These are phyloP conservation scores for Asclepias syriaca DNA, from an alignment of 257 asterid species.

Conservation along the genomic window DNA sequence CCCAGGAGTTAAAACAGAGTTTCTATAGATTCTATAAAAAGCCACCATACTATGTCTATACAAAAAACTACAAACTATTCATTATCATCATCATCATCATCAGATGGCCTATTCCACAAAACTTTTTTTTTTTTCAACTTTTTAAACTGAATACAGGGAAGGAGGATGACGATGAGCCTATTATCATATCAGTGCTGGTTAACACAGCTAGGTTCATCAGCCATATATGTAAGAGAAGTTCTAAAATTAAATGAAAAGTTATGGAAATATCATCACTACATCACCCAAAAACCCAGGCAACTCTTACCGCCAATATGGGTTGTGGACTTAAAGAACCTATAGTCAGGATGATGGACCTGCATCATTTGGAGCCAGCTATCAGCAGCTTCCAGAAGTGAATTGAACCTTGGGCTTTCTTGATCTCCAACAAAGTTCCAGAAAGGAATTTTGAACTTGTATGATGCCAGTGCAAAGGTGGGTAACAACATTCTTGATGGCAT, in stretches of 20 bases:
- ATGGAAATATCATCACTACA: background rate
- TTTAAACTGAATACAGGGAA: background rate
- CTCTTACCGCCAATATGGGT: background rate
- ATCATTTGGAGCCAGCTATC: slow-evolving; percentile 67
- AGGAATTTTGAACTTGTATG: slow-evolving; percentile 65
- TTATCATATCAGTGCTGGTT: slow-evolving; percentile 5
- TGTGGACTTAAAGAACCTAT: slow-evolving; percentile 55
- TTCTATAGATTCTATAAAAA: background rate
- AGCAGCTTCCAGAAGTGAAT: slow-evolving; percentile 57
- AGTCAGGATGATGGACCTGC: slow-evolving; percentile 76
- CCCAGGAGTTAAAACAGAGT: background rate
- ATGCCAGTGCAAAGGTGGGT: slow-evolving; percentile 73
- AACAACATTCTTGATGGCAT: slow-evolving; percentile 39
- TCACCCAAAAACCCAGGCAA: background rate
- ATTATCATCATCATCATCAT: background rate
- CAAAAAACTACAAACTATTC: slow-evolving; percentile 10
- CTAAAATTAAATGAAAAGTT: background rate
- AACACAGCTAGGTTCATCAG: slow-evolving; percentile 12
- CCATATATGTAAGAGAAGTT: background rate
- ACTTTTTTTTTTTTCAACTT: slow-evolving; percentile 1
- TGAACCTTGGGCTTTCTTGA: slow-evolving; percentile 46
- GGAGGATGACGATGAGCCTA: background rate
- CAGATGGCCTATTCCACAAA: slow-evolving; percentile 14
- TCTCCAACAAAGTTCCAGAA: slow-evolving; percentile 47
- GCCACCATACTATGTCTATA: slow-evolving; percentile 11